Percentiles rank a stretch among this genome's conserved stretches.
Evolutionary conservation across 75 land plant species (phyloP).

Genomic region (Pinus taeda): DNA sequence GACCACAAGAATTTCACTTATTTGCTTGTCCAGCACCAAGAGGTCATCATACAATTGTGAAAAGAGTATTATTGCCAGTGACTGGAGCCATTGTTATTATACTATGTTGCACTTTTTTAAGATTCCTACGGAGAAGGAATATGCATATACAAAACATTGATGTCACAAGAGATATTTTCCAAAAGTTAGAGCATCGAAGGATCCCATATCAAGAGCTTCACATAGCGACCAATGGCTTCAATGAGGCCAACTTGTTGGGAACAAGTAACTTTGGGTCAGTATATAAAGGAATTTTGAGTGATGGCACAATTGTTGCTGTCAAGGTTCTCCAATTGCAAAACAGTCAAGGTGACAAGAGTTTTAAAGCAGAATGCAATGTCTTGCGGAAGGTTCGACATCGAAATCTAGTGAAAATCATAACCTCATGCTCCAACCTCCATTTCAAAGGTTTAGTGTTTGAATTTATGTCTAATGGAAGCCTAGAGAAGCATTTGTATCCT

Average conservation of each 20-base stretch:
- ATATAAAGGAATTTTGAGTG: not conserved
- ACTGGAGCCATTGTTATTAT: not conserved
- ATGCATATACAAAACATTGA: not conserved
- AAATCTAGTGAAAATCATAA: not conserved
- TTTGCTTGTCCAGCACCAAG: slow-evolving; percentile 9
- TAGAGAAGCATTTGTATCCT: not conserved
- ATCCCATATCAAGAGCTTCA: not conserved
- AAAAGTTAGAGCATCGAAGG: not conserved
- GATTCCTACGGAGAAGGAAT: not conserved
- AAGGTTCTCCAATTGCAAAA: slow-evolving; percentile 5
- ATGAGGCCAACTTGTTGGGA: not conserved
- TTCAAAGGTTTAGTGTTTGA: slow-evolving; percentile 3
- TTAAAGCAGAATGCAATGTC: not conserved
- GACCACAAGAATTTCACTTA: not conserved
- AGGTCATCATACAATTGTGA: not conserved
- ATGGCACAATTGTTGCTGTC: slow-evolving; percentile 1
- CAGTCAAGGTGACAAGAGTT: not conserved
- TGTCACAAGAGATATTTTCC: not conserved
- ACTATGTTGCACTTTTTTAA: not conserved
- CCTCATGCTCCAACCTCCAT: not conserved
- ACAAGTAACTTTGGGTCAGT: slow-evolving; percentile 5
- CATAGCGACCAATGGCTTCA: not conserved
- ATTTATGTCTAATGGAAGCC: slow-evolving; percentile 1
- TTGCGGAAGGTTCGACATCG: not conserved
- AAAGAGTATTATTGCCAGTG: not conserved